Evolutionary conservation across 2,329 filamentous ascomycete genomes (phyloP), one percentile per base, ranked within the genome.

Genomic region (Beauveria australis): DNA sequence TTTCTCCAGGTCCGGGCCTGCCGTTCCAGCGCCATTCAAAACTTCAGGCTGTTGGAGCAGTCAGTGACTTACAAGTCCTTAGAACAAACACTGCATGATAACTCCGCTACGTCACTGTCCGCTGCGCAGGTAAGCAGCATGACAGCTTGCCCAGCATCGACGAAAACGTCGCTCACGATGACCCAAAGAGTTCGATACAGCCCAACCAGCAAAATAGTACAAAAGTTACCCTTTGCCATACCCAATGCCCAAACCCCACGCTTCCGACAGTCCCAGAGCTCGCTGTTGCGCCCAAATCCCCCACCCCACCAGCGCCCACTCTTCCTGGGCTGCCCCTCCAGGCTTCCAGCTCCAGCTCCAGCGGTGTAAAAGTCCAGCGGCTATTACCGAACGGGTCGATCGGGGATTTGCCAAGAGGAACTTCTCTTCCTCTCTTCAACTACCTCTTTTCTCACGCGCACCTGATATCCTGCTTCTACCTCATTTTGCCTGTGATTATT

Each of bases 301-400:
- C 22, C 33, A 43, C 56, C 56, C 56, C 56, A 59, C 56, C 10
- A 52, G 33, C 56, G 18, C 56, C 56, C 56, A 59, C 56, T 51
- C 30, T 57, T 49, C 30, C 24, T 33, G 14, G 43, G 43, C 54
- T 57, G 57, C 56, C 56, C 56, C 56, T 59, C 56, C 24, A 12
- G 12, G 46, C 14, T 57, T 44, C 49, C 22, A 22, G 22, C 3
- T 22, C 22, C 24, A 52, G 47, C 47, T 59, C 16, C 56, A 52
- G 56, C 56, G 56, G 56, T 59, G 57, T 60, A 28, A 60, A 53
- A 26, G 51, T 18, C 26, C 58, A 47, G 58, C 58, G 58, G 41
- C 58, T 60, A 60, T 53, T 53, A 60, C 57, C 58, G 57, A 56
- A 37, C 47, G 30, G 57, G 37, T 44, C 51, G 52, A 61, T 55